Conservation (phyloP, 106 monocot genomes). For the Allium fistulosum region DNA sequence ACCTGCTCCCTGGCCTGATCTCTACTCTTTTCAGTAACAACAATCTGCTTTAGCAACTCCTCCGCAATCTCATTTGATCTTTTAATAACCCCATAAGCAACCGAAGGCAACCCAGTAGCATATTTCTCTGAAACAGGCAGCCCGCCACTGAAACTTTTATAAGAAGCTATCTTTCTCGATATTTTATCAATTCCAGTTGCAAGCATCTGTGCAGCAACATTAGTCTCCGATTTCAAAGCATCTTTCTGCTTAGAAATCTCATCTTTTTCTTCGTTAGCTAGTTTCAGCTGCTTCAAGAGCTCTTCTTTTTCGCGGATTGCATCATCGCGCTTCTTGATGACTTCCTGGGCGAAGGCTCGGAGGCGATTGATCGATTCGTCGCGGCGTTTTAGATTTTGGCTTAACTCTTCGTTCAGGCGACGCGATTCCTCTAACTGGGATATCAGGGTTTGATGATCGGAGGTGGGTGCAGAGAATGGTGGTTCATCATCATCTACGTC, state of each 20-base stretch:
- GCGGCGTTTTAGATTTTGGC: slow-evolving; percentile 46
- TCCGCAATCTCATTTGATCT: slow-evolving; percentile 74
- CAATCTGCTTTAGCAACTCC: slow-evolving; percentile 61
- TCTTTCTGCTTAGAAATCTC: slow-evolving; percentile 21
- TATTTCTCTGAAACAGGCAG: slow-evolving; percentile 84
- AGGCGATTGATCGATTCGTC: slow-evolving; percentile 43
- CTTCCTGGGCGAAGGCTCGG: slow-evolving; percentile 31
- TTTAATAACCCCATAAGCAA: slow-evolving; percentile 85
- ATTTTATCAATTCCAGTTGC: slow-evolving; percentile 77
- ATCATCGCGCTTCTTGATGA: slow-evolving; percentile 58
- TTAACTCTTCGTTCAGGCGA: slow-evolving; percentile 37
- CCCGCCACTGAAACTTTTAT: slow-evolving; percentile 36
- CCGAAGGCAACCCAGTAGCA: slow-evolving; percentile 57
- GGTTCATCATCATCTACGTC: slow-evolving; percentile 56
- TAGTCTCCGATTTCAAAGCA: slow-evolving; percentile 36
- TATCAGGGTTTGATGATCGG: slow-evolving; percentile 28
- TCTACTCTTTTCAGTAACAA: slow-evolving; percentile 32
- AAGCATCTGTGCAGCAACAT: slow-evolving; percentile 70
- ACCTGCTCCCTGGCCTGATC: slow-evolving; percentile 69
- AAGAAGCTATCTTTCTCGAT: slow-evolving; percentile 42
- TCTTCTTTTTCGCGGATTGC: slow-evolving; percentile 33
- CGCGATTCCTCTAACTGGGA: slow-evolving; percentile 77
- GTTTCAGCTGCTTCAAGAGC: slow-evolving; percentile 11
- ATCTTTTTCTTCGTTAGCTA: slow-evolving; percentile 13
- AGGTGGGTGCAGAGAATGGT: slow-evolving; percentile 1